Conservation (phyloP, 768 basidiomycete genomes). For the Lentinus tigrinus region DNA sequence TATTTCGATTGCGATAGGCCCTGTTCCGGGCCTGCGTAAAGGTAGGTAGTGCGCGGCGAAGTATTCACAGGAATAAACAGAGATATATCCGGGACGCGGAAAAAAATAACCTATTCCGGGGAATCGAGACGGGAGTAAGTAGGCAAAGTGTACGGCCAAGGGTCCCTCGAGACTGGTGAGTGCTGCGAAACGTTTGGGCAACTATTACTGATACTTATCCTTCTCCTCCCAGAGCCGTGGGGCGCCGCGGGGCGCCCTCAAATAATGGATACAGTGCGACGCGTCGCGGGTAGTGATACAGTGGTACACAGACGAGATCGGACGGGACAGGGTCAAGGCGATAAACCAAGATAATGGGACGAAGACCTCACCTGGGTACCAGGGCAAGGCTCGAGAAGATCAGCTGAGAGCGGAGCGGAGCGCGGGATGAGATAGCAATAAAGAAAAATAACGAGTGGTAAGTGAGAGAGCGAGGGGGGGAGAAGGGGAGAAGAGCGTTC, state of each 20-base stretch:
- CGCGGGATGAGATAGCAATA: slow-evolving; percentile 15
- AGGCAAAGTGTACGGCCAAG: slow-evolving; percentile 6
- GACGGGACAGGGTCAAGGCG: neutral
- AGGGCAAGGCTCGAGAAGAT: neutral
- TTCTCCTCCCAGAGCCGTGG: neutral
- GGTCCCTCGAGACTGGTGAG: neutral
- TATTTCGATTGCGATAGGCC: neutral
- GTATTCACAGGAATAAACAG: slow-evolving; percentile 22
- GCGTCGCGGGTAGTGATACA: slow-evolving; percentile 19
- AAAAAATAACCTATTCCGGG: slow-evolving; percentile 25
- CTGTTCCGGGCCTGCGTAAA: neutral
- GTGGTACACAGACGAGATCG: slow-evolving; percentile 8
- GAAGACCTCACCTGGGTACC: slow-evolving; percentile 4
- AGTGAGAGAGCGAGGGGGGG: slow-evolving; percentile 19
- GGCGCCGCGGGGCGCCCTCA: slow-evolving; percentile 9
- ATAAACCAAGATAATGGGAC: neutral
- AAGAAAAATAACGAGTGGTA: slow-evolving; percentile 18
- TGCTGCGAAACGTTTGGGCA: slow-evolving; percentile 1
- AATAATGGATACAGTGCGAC: slow-evolving; percentile 21
- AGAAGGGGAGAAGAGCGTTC: slow-evolving; percentile 15
- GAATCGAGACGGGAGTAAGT: neutral
- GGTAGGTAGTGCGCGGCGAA: slow-evolving; percentile 5
- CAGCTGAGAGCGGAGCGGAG: neutral
- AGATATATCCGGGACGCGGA: slow-evolving; percentile 21
- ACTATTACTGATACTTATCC: neutral